phyloP scores from a whole-genome alignment of 2,329 filamentous ascomycete species.

The Samsoniella hepiali region DNA sequence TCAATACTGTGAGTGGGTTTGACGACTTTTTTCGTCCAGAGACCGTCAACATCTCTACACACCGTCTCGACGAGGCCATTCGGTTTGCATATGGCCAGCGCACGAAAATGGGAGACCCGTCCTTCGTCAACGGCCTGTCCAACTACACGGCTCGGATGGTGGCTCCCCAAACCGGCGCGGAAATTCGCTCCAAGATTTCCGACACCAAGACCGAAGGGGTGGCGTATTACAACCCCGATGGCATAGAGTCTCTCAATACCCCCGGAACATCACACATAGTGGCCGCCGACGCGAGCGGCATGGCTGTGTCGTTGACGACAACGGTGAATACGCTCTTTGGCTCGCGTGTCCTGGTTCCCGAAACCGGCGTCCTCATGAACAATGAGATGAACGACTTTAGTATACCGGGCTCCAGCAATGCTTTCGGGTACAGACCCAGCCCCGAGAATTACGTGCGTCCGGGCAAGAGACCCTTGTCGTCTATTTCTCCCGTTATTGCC shows the following conservation, averaged over 20 bases:
- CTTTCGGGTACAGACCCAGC: slow-evolving; percentile 74
- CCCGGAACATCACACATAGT: slow-evolving; percentile 68
- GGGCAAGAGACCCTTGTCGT: slow-evolving; percentile 74
- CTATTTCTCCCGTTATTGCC: slow-evolving; percentile 74
- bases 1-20: slow-evolving; percentile 76
- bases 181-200: slow-evolving; percentile 46
- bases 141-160: slow-evolving; percentile 62
- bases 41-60: slow-evolving; percentile 60
- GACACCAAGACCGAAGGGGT: slow-evolving; percentile 38
- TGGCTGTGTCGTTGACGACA: slow-evolving; percentile 74
- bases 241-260: slow-evolving; percentile 52
- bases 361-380: slow-evolving; percentile 75
- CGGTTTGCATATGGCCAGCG: slow-evolving; percentile 77
- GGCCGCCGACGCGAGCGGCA: slow-evolving; percentile 63
- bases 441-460: slow-evolving; percentile 73
- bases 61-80: slow-evolving; percentile 79
- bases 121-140: slow-evolving; percentile 60
- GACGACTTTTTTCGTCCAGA: slow-evolving; percentile 56
- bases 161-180: slow-evolving; percentile 56
- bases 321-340: slow-evolving; percentile 82
- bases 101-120: slow-evolving; percentile 71
- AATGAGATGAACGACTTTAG: slow-evolving; percentile 70
- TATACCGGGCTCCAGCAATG: slow-evolving; percentile 67
- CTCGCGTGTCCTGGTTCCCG: slow-evolving; percentile 70
- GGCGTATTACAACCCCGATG: slow-evolving; percentile 43